Base-by-base conservation (phyloP, 345 rosid species). In the Gossypium turneri region DNA sequence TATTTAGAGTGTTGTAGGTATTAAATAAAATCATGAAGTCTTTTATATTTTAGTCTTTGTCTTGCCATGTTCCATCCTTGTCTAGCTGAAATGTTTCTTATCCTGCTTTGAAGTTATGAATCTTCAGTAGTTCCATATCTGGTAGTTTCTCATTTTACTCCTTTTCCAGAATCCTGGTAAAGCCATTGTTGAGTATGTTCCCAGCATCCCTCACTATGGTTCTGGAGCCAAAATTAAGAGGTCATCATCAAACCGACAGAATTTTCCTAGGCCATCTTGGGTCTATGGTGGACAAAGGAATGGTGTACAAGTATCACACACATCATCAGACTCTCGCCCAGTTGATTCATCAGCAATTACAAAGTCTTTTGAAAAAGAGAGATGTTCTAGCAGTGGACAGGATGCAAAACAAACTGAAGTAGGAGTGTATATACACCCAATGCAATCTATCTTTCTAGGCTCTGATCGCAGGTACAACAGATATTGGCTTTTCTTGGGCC, bases 401-500 rank as follows among this genome's bases (percentile, higher is more conserved):
- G 78, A 82, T 81, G 78, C 73, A 52, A 78, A 73, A 69, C 82
- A 72, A 70, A 67, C 72, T 72, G 89, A 82, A 84, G 78, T 48
- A 34, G 79, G 65, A 56, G 62, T 80, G 70, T 43, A 79, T 58
- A 76, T 73, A 77, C 98, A 93, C 79, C 86, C 96, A 29, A 91
- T 95, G 94, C 97, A 90, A 77, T 93, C 98, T 61, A 76, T 93
- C 68, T 93, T 86, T 83, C 81, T 95, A 84, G 99, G 99, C 44
- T 91, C 98, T 80, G 99, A 95, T 83, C 94, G 99, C 73, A 85
- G 99, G 80, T 91, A 89, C 85, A 95, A 93, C 75, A 86, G 97
- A 75, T 95, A 91, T 82, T 95, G 99, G 99, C 97, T 95, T 83
- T 93, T 95, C 87, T 85, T 95, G 88, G 98, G 97, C 71, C 97